Conservation (phyloP, 169 alveolate genomes). For the Perkinsus marinus region DNA sequence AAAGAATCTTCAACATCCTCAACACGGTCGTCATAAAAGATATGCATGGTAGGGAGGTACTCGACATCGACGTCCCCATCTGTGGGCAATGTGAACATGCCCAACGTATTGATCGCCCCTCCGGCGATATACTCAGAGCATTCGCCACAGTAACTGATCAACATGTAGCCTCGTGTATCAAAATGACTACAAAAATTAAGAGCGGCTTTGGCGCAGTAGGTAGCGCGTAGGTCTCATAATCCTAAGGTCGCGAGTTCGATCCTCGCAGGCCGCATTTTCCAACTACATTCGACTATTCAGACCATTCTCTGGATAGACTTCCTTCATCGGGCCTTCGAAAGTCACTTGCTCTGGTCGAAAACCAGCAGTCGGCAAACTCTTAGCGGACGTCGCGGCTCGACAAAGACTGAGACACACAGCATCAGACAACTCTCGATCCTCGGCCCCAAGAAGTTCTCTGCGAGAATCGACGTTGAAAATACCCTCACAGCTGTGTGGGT, state of each 20-base stretch:
- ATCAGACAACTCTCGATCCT: no score
- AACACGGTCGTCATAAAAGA: neutral
- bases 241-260: neutral
- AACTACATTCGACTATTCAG: neutral
- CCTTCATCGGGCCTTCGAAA: neutral
- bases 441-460: no score
- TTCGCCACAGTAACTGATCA: neutral
- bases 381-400: neutral
- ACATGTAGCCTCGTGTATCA: neutral
- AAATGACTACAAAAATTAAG: neutral
- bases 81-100: neutral
- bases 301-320: neutral
- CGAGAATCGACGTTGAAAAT: no score
- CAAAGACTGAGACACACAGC: neutral
- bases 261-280: neutral
- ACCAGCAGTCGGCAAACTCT: neutral
- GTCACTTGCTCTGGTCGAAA: neutral
- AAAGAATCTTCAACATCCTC: neutral
- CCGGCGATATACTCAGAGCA: neutral
- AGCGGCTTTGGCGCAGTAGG: neutral
- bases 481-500: no score
- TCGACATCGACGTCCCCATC: neutral
- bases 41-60: neutral
- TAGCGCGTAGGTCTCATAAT: neutral
- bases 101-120: neutral